Conservation (phyloP, 352 stramenopile genomes). For the Phytopythium cucurbitacearum region DNA sequence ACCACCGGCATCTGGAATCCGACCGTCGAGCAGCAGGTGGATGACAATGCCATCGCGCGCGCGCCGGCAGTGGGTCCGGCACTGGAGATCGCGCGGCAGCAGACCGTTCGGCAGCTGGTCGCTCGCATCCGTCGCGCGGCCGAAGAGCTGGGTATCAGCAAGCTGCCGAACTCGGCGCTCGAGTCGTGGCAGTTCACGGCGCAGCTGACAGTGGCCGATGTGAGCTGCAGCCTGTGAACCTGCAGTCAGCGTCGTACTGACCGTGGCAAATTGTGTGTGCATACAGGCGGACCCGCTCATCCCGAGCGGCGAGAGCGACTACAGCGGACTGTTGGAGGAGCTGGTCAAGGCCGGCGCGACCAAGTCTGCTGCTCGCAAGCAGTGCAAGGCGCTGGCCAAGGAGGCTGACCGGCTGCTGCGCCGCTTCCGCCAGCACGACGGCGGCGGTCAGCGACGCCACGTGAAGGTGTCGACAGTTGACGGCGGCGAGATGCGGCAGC, state of each 20-base stretch:
- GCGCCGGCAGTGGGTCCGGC: slow-evolving; percentile 26
- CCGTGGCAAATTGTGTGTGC: background rate
- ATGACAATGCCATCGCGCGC: slow-evolving; percentile 2
- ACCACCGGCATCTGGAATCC: slow-evolving; percentile 48
- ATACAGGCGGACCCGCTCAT: slow-evolving; percentile 57
- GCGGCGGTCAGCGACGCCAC: slow-evolving; percentile 36
- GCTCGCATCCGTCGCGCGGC: slow-evolving; percentile 57
- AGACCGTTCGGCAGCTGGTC: slow-evolving; percentile 62
- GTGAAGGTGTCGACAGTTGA: slow-evolving; percentile 28
- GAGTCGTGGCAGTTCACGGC: slow-evolving; percentile 86
- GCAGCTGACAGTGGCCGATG: slow-evolving; percentile 60
- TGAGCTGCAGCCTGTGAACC: slow-evolving; percentile 3
- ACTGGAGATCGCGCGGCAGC: slow-evolving; percentile 66
- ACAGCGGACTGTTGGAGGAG: slow-evolving; percentile 67
- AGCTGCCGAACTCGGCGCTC: slow-evolving; percentile 78
- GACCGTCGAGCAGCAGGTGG: slow-evolving; percentile 29
- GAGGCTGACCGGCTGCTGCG: slow-evolving; percentile 51
- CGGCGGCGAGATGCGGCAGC: slow-evolving; percentile 31
- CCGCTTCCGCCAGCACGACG: slow-evolving; percentile 44
- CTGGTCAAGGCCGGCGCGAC: slow-evolving; percentile 68
- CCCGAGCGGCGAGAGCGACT: slow-evolving; percentile 63
- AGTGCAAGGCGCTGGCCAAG: slow-evolving; percentile 55
- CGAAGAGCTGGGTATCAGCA: slow-evolving; percentile 73
- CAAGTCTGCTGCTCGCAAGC: slow-evolving; percentile 50
- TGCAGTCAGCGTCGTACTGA: background rate